These are phyloP conservation scores for Podospora conica DNA, from an alignment of 495 filamentous ascomycete species.

Conservation along the genomic window DNA sequence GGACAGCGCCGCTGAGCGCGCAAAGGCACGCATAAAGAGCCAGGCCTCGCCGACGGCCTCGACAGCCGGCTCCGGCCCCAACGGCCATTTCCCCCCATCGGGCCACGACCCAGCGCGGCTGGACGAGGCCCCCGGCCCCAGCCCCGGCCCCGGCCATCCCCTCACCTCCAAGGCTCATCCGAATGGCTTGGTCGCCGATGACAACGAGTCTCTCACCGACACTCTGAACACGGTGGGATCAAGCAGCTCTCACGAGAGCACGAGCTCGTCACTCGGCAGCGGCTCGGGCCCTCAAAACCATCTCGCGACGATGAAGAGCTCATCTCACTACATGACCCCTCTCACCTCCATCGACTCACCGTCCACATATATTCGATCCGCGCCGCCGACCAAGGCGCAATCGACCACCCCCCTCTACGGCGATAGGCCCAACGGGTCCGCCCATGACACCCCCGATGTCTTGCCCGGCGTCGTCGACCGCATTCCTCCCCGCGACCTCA, in stretches of 20 bases:
- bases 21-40: slow-evolving; percentile 34
- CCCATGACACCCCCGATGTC: slow-evolving; percentile 44
- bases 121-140: slow-evolving; percentile 13
- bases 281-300: slow-evolving; percentile 40
- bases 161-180: slow-evolving; percentile 15
- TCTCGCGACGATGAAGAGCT: slow-evolving; percentile 43
- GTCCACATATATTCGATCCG: slow-evolving; percentile 45
- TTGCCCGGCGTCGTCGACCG: slow-evolving; percentile 40
- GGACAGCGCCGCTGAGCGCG: slow-evolving; percentile 51
- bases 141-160: slow-evolving; percentile 2
- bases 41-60: slow-evolving; percentile 28
- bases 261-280: slow-evolving; percentile 60
- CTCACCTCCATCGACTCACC: slow-evolving; percentile 73
- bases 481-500: slow-evolving; percentile 55
- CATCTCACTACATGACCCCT: slow-evolving; percentile 60
- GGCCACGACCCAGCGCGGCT: slow-evolving; percentile 8
- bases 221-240: slow-evolving; percentile 59
- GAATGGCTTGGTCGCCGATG: slow-evolving; percentile 43
- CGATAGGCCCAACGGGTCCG: slow-evolving; percentile 25
- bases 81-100: slow-evolving; percentile 19
- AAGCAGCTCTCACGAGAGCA: slow-evolving; percentile 59
- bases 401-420: slow-evolving; percentile 28
- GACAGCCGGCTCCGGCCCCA: slow-evolving; percentile 20
- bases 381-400: slow-evolving; percentile 31
- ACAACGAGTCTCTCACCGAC: slow-evolving; percentile 53